Evolutionary conservation across 1,284 basidiomycete genomes (phyloP).

Genomic region (Trametes versicolor): DNA sequence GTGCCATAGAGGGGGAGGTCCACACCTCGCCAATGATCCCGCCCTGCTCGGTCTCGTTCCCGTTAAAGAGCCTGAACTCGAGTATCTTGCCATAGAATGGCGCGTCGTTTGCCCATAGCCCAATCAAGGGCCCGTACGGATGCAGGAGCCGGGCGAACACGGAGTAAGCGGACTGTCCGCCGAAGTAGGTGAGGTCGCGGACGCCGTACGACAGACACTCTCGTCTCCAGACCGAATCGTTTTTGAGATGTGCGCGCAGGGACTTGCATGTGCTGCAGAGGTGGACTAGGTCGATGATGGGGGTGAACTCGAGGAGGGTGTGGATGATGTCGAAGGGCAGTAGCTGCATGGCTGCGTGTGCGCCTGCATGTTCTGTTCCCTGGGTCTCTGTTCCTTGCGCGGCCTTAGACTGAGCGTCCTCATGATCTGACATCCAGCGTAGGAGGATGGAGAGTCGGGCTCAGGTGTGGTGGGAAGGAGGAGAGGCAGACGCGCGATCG

Average conservation of each 20-base stretch:
- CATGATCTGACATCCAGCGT: no score
- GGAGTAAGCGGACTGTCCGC: constrained; percentile 28
- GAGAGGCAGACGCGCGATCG: no score
- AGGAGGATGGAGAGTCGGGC: no score
- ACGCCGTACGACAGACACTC: constrained; percentile 34
- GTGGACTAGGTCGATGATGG: constrained; percentile 30
- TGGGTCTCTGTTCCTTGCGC: no score
- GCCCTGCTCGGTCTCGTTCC: constrained; percentile 31
- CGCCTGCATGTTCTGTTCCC: no score
- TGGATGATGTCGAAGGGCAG: constrained; percentile 38
- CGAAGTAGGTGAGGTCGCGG: constrained; percentile 29
- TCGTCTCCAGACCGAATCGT: constrained; percentile 37
- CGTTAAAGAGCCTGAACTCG: constrained; percentile 37
- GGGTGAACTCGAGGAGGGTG: constrained; percentile 25
- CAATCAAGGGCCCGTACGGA: constrained; percentile 37
- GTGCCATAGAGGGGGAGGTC: constrained; percentile 23
- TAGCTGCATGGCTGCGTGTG: not conserved
- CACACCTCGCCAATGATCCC: constrained; percentile 41
- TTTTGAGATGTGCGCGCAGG: constrained; percentile 26
- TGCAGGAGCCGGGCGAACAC: constrained; percentile 38
- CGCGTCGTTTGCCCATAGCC: constrained; percentile 41
- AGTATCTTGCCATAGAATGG: constrained; percentile 38
- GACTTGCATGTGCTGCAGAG: constrained; percentile 36
- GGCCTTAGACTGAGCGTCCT: no score
- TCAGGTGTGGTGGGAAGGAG: no score